Base-by-base conservation (phyloP, 345 rosid genomes). In the Salix caprea region DNA sequence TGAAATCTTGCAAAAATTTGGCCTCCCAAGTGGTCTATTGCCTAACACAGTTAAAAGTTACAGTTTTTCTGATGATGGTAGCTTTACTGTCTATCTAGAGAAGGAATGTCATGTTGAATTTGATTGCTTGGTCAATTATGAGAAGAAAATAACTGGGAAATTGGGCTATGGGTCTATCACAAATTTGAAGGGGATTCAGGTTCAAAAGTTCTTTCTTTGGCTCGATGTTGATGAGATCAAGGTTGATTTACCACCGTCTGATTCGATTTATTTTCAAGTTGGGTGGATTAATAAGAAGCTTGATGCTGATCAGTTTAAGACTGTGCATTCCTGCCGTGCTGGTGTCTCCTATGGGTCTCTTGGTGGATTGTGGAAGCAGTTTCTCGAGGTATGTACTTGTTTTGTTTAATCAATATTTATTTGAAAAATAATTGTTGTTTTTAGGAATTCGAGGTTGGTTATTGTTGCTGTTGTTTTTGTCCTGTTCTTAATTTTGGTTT, bases 281-380 rank as follows among this genome's bases (percentile, higher is more conserved):
- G 99, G 99, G 16, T 66, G 93, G 67, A 86, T 95, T 80, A 93
- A 91, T 74, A 93, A 91, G 90, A 90, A 89, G 85, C 99, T 95
- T n/a, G 91, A 88, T 58, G 42, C 86, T 50, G 91, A 81, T 64
- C 99, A 95, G 91, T 95, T 95, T 82, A 81, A 86, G 87, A 88
- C 91, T 34, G 85, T 95, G 2, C 99, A 82, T 83, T 90, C 97
- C 16, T 95, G 99, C 79, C 84, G 85, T 28, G 86, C 81, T 70
- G 77, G 72, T n/a, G 79, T 81, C 65, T 76, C 69, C 24, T 76
- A 85, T 23, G 80, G 86, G 9, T 72, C 84, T 54, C 85, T 85
- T 70, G 74, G 71, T 12, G 82, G 81, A 32, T 74, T 80, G 4
- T 84, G 80, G 88, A 71, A 78, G 67, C 84, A 77, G 24, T 39